A percentile compares a stretch with the other conserved stretches of the same genome.
Conservation (phyloP, 257 asterid genomes). For the Euphrasia confusa region DNA sequence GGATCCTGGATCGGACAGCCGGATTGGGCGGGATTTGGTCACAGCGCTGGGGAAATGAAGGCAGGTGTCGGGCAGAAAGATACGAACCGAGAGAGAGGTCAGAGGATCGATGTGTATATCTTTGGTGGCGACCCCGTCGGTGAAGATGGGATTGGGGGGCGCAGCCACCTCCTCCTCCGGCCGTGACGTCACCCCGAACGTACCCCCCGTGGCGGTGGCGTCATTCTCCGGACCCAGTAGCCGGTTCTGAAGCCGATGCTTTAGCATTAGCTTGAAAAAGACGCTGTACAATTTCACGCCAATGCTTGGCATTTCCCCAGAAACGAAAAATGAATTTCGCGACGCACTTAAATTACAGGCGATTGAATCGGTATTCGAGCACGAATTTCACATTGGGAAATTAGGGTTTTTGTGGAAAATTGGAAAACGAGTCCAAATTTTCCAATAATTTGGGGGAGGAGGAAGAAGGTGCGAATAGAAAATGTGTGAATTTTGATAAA, state of each 20-base stretch:
- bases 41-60: slow-evolving; percentile 36
- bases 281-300: slow-evolving; percentile 85
- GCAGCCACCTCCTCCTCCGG: slow-evolving; percentile 70
- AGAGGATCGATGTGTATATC: slow-evolving; percentile 82
- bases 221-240: slow-evolving; percentile 38
- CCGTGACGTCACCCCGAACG: slow-evolving; percentile 86
- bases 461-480: background rate
- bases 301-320: slow-evolving; percentile 81
- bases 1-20: slow-evolving; percentile 30
- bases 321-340: background rate
- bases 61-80: slow-evolving; percentile 82
- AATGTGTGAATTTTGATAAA: background rate
- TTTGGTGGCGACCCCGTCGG: slow-evolving; percentile 94
- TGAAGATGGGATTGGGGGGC: slow-evolving; percentile 70
- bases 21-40: slow-evolving; percentile 25
- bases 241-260: slow-evolving; percentile 86
- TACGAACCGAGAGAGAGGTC: slow-evolving; percentile 69
- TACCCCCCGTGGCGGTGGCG: slow-evolving; percentile 28
- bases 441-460: slow-evolving; percentile 8
- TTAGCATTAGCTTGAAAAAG: slow-evolving; percentile 82
- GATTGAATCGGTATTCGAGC: slow-evolving; percentile 4
- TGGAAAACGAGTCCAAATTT: slow-evolving; percentile 6
- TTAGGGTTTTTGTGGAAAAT: slow-evolving; percentile 19
- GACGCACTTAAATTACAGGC: background rate
- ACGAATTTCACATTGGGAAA: slow-evolving; percentile 20